phyloP scores from a whole-genome alignment of 1,284 basidiomycete genomes.

The Irpex sp. region DNA sequence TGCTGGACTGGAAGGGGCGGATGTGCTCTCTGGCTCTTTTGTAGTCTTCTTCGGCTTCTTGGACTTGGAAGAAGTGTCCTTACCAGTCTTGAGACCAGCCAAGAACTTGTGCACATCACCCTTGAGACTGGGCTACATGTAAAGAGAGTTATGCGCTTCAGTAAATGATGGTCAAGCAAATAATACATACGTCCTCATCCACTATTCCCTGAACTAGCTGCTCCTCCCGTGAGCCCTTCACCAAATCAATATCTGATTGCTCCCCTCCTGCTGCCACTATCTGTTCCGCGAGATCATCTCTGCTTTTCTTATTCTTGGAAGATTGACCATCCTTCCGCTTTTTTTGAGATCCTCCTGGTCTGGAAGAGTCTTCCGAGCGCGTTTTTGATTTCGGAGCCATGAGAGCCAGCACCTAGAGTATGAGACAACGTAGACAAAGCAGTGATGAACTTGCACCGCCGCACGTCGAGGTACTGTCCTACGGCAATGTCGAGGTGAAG shows the following conservation, averaged over 20 bases:
- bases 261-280: conserved; percentile 47
- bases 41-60: conserved; percentile 1
- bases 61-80: conserved; percentile 10
- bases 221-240: conserved; percentile 35
- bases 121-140: conserved; percentile 36
- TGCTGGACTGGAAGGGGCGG: neutral
- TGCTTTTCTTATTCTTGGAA: neutral
- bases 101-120: conserved; percentile 57
- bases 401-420: neutral
- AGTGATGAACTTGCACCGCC: neutral
- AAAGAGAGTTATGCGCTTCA: conserved; percentile 1
- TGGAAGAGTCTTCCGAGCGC: neutral
- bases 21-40: no score
- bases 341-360: neutral
- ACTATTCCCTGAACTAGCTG: conserved; percentile 20
- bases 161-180: neutral
- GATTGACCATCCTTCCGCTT: neutral
- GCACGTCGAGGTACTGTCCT: neutral
- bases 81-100: conserved; percentile 45
- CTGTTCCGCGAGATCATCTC: conserved; percentile 11
- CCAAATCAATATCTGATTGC: conserved; percentile 42
- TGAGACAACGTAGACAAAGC: neutral
- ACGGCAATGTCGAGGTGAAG: neutral
- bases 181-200: conserved; percentile 21
- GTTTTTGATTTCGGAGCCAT: neutral